These are phyloP conservation scores for Russula ochroleuca DNA, from an alignment of 768 basidiomycete species.

Conservation along the genomic window DNA sequence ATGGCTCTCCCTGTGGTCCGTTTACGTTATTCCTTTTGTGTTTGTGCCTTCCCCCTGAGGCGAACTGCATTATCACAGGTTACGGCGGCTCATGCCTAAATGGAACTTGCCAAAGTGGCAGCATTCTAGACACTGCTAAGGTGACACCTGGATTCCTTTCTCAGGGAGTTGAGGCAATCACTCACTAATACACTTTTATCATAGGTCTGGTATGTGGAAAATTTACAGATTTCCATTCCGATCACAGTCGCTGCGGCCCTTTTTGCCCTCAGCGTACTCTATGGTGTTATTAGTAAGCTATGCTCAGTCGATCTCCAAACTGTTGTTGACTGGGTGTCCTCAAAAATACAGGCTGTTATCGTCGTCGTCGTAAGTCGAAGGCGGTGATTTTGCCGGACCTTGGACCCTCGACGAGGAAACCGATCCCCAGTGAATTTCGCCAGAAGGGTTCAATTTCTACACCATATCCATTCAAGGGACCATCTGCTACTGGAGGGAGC, in stretches of 20 bases:
- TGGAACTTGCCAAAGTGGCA: slow-evolving; percentile 59
- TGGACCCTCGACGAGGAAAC: not conserved
- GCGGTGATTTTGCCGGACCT: not conserved
- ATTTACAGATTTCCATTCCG: slow-evolving; percentile 76
- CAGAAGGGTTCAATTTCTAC: not conserved
- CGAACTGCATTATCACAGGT: slow-evolving; percentile 39
- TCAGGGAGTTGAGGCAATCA: slow-evolving; percentile 12
- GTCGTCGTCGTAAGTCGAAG: not conserved
- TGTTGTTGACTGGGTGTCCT: not conserved
- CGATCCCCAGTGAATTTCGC: not conserved
- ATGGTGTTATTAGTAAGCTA: slow-evolving; percentile 38
- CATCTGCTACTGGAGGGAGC: not conserved
- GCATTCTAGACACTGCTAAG: slow-evolving; percentile 56
- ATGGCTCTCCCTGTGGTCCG: slow-evolving; percentile 81
- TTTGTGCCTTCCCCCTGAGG: slow-evolving; percentile 17
- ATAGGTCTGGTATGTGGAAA: slow-evolving; percentile 70
- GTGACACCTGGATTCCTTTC: slow-evolving; percentile 34
- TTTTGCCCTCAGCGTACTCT: slow-evolving; percentile 55
- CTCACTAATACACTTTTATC: not conserved
- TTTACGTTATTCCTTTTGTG: slow-evolving; percentile 24
- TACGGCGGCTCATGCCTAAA: slow-evolving; percentile 65
- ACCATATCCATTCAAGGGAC: not conserved
- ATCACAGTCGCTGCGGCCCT: slow-evolving; percentile 69
- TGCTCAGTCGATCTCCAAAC: not conserved
- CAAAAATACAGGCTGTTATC: slow-evolving; percentile 12